Percentiles rank a stretch among this genome's conserved stretches.
Evolutionary conservation across 345 rosid species (phyloP).

Genomic region (Geranium rotundifolium): DNA sequence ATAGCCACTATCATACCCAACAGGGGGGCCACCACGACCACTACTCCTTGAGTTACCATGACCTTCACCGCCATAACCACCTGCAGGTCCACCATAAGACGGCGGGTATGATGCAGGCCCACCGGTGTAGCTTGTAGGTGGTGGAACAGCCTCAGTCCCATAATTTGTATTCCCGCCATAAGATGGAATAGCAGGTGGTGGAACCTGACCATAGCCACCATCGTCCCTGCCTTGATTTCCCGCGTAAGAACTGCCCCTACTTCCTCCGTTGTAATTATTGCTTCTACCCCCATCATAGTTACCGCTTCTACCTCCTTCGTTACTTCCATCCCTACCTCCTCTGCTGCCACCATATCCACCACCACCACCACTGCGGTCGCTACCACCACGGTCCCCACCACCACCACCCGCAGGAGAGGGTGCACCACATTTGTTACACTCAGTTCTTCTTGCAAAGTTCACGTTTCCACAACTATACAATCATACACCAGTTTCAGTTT

Average conservation of each 20-base stretch:
- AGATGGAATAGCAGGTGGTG: conserved; percentile 50
- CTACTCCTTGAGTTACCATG: conserved; percentile 43
- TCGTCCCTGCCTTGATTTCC: conserved; percentile 56
- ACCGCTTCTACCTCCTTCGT: conserved; percentile 15
- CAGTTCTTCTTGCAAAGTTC: conserved; percentile 89
- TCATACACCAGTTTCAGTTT: conserved; percentile 23
- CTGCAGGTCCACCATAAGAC: conserved; percentile 54
- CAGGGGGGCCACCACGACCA: conserved; percentile 22
- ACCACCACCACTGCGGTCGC: conserved; percentile 19
- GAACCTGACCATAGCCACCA: conserved; percentile 56
- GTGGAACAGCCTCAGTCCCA: conserved; percentile 35
- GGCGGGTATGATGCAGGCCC: conserved; percentile 67
- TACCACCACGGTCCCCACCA: conserved; percentile 28
- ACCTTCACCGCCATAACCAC: no score
- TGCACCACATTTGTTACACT: conserved; percentile 93
- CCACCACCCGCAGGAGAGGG: conserved; percentile 59
- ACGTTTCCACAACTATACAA: conserved; percentile 84
- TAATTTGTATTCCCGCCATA: conserved; percentile 29
- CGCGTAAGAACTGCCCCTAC: conserved; percentile 25
- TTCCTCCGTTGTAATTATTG: conserved; percentile 30
- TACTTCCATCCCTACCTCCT: conserved; percentile 41
- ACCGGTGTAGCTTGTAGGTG: conserved; percentile 50
- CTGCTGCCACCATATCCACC: conserved; percentile 40
- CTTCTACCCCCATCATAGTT: conserved; percentile 22
- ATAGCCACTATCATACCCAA: conserved; percentile 26